A percentile compares a stretch with the other conserved stretches of the same genome.
phyloP scores from a whole-genome alignment of 495 filamentous ascomycete genomes.

The Penicillium paradoxum region DNA sequence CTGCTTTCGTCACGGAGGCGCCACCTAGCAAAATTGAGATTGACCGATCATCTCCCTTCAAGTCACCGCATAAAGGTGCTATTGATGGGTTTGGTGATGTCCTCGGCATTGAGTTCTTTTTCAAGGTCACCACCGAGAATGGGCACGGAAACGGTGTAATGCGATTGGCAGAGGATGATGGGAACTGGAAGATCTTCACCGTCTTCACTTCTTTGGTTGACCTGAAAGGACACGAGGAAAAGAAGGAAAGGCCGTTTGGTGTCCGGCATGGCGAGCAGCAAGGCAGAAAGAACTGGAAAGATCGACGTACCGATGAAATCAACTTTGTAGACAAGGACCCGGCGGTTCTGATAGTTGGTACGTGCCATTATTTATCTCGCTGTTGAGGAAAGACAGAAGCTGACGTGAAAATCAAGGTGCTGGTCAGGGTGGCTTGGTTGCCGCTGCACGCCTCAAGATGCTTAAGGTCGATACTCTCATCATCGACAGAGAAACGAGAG shows the following conservation, averaged over 20 bases:
- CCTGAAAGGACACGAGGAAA: conserved; percentile 48
- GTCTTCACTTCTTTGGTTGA: conserved; percentile 53
- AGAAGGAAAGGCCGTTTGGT: conserved; percentile 35
- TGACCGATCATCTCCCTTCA: conserved; percentile 40
- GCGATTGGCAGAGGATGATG: conserved; percentile 45
- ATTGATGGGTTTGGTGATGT: conserved; percentile 50
- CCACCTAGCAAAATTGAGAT: conserved; percentile 44
- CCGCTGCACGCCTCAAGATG: conserved; percentile 67
- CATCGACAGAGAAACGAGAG: conserved; percentile 58
- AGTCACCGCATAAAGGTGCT: conserved; percentile 41
- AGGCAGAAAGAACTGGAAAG: conserved; percentile 60
- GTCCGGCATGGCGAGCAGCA: conserved; percentile 50
- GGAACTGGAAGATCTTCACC: conserved; percentile 60
- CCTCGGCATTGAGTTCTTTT: conserved; percentile 48
- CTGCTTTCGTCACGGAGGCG: conserved; percentile 38
- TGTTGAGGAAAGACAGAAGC: background rate
- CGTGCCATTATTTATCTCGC: conserved; percentile 9
- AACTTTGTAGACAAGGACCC: conserved; percentile 54
- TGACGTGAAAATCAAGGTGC: conserved; percentile 30
- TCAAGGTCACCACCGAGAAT: conserved; percentile 41
- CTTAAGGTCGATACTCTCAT: conserved; percentile 59
- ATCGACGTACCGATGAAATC: conserved; percentile 50
- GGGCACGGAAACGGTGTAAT: conserved; percentile 54
- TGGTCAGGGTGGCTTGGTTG: conserved; percentile 52
- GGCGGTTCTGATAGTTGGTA: conserved; percentile 65